Evolutionary conservation across 1,139 yeast genomes (phyloP), one percentile per base, ranked within the genome.

Genomic region (Pichia terricola): DNA sequence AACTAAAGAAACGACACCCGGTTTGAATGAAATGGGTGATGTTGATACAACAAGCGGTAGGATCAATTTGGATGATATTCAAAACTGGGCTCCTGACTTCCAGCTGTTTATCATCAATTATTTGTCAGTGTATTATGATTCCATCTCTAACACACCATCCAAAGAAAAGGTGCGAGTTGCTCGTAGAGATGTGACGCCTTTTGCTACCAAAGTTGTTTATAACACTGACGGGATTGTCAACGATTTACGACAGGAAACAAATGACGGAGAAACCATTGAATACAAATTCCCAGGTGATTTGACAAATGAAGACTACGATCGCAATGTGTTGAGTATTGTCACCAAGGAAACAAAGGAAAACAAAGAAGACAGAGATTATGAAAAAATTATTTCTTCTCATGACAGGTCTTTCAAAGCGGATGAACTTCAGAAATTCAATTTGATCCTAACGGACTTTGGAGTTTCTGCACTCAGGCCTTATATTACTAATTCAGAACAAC

Each of bases 161-260:
- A 52, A 57, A 38, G 61, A 58, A 36, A 62, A 62, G 35, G 42
- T 54, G 2, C 57, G 50, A 39, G 59, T 61, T 40, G 65, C 66
- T 5, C 52, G 64, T 39, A 52, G 64, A 39, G 66, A 62, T 43
- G 56, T 62, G 8, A 51, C 60, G 7, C 64, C 64, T 2, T 53
- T 50, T 41, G 58, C 62, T 33, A 44, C 47, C 25, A 54, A 55
- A 34, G 28, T 58, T 4, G 37, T 58, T 4, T 28, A 38, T 3
- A 47, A 40, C 4, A 49, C 54, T 2, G 44, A 42, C 5, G 41
- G 40, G 16, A 26, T 52, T 4, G 35, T 59, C 4, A 54, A 51
- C 2, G 37, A 36, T 4, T 35, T 56, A 28, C 54, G 49, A 39
- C 36, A 48, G 10, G 34, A 38, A 7, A 46, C 45, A 2, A 45